Base-by-base conservation (phyloP, 2,329 filamentous ascomycete genomes). In the Fusarium duplospermum region DNA sequence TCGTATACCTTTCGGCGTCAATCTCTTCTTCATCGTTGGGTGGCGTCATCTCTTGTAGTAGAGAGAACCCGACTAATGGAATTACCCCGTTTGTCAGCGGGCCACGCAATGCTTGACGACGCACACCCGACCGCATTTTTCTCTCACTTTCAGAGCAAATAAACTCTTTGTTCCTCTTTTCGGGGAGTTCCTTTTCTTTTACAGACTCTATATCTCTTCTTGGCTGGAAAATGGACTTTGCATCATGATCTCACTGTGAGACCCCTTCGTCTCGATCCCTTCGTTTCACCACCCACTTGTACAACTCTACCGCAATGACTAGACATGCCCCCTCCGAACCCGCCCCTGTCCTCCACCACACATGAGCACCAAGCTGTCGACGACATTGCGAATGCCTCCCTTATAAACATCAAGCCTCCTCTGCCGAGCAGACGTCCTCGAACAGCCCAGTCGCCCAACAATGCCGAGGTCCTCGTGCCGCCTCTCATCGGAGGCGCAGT, bases 401-500 rank as follows among this genome's bases (percentile, higher is more conserved):
- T 73, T n/a, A 27, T 71, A 36, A 74, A 24, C 70, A 67, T 78
- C 27, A 83, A 83, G 68, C 82, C 81, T 22, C 80, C 82, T n/a
- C 70, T 83, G 36, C 82, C 82, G 29, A 77, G 77, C 20, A 78
- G 79, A 29, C 78, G 79, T 3, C 77, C 76, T 27, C 77, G 75
- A 47, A 75, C 78, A 40, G 73, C 80, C 31, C 78, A 80, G 67
- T 76, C 79, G 40, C 69, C 78, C 6, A 79, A 70, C 29, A 77
- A 81, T 70, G 75, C 78, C 63, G 81, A 81, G 58, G 77, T 83
- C 45, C 77, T 81, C 52, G 72, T 83, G 0, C 82, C 82, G 50
- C 80, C 82, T 38, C 78, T 83, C 7, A 79, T 83, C 52, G 81
- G 82, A 18, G 82, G 82, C 31, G 80, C 81, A 5, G 67, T 83